These are phyloP conservation scores for Candida sojae DNA, from an alignment of 1,139 yeast species.

Conservation along the genomic window DNA sequence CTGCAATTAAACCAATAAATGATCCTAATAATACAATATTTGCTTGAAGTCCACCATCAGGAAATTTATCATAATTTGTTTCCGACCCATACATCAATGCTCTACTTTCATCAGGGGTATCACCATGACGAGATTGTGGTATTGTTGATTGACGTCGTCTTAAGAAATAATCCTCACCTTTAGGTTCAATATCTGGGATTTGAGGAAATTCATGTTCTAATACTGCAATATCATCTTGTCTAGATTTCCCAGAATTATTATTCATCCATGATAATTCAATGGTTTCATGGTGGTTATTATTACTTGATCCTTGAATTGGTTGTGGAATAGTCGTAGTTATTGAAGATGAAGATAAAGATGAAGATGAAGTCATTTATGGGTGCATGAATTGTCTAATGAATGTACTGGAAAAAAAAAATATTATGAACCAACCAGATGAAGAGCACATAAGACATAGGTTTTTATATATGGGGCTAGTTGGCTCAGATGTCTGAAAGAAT, in stretches of 20 bases:
- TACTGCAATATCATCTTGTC: conserved; percentile 2
- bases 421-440: no score
- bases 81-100: conserved; percentile 26
- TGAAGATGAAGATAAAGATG: neutral
- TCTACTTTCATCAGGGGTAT: conserved; percentile 6
- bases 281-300: neutral
- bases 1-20: conserved; percentile 56
- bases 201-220: neutral
- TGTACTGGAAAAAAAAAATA: neutral
- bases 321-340: neutral
- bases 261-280: neutral
- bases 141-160: conserved; percentile 1
- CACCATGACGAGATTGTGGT: neutral
- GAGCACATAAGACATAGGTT: no score
- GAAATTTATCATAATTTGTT: conserved; percentile 38
- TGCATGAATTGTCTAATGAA: neutral
- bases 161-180: conserved; percentile 1
- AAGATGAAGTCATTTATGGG: neutral
- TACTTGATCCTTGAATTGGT: neutral
- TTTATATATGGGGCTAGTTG: no score
- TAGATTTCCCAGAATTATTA: neutral
- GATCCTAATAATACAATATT: conserved; percentile 65
- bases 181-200: neutral
- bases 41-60: conserved; percentile 64
- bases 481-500: no score